These are phyloP conservation scores for Plantago major DNA, from an alignment of 257 asterid genomes.

Conservation along the genomic window DNA sequence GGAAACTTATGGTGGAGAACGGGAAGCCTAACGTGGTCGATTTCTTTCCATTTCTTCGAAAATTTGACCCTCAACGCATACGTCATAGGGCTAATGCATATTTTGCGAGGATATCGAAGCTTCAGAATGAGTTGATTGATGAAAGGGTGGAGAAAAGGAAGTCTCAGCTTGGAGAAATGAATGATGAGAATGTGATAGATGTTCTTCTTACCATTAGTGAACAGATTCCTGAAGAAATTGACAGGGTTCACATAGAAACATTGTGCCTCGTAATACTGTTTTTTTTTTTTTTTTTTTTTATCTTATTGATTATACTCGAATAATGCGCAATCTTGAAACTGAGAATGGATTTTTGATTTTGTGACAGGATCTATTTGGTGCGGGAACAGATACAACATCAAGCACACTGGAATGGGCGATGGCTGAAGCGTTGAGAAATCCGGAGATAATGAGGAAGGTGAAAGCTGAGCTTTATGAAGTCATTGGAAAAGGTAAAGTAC, in stretches of 20 bases:
- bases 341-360: neutral
- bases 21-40: neutral
- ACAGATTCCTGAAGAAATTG: neutral
- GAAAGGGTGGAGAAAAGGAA: conserved; percentile 8
- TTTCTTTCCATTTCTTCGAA: neutral
- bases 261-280: neutral
- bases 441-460: conserved; percentile 42
- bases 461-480: conserved; percentile 47
- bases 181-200: conserved; percentile 1
- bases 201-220: conserved; percentile 1
- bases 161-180: neutral
- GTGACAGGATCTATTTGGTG: conserved; percentile 53
- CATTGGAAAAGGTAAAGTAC: conserved; percentile 40
- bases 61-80: neutral
- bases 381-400: conserved; percentile 61
- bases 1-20: neutral
- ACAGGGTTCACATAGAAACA: conserved; percentile 4
- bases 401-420: conserved; percentile 76
- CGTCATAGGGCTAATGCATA: neutral
- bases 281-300: too few relatives aligned
- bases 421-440: conserved; percentile 56
- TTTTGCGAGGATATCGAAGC: neutral
- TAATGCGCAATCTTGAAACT: too few relatives aligned
- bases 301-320: too few relatives aligned
- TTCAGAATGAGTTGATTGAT: neutral